These are phyloP conservation scores for Neolentinus lepideus DNA, from an alignment of 1,284 basidiomycete genomes.

Conservation along the genomic window DNA sequence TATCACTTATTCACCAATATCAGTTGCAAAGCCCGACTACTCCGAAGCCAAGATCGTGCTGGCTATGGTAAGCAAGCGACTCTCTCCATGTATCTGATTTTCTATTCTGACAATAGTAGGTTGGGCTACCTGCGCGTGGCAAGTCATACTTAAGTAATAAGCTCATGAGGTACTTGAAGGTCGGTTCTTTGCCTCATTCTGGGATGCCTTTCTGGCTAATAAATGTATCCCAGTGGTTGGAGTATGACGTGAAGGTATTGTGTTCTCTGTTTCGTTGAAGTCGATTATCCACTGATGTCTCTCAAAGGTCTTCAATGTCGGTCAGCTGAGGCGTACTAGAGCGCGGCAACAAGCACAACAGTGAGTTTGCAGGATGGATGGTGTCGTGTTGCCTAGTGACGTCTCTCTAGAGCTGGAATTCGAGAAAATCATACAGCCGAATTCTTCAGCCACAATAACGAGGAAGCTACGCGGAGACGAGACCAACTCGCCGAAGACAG, in stretches of 20 bases:
- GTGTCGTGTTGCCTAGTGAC: not conserved
- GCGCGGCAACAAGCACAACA: conserved; percentile 73
- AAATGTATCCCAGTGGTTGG: conserved; percentile 75
- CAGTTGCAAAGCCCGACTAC: conserved; percentile 95
- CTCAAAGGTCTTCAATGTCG: conserved; percentile 93
- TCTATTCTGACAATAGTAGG: conserved; percentile 35
- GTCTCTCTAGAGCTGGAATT: conserved; percentile 55
- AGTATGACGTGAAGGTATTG: conserved; percentile 89
- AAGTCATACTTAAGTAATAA: conserved; percentile 86
- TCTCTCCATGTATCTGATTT: conserved; percentile 19
- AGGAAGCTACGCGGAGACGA: conserved; percentile 69
- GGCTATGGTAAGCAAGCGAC: conserved; percentile 72
- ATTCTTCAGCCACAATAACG: conserved; percentile 90
- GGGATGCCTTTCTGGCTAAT: conserved; percentile 3
- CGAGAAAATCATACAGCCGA: conserved; percentile 87
- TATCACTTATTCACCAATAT: not conserved
- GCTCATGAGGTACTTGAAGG: conserved; percentile 75
- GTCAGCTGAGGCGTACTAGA: conserved; percentile 86
- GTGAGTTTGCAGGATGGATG: conserved; percentile 31
- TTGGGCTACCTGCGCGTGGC: conserved; percentile 77
- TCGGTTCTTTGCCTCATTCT: conserved; percentile 22
- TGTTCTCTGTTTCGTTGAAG: not conserved
- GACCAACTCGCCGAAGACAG: conserved; percentile 89
- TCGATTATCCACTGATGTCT: not conserved
- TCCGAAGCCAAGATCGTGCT: conserved; percentile 98